Evolutionary conservation across 1,139 yeast genomes (phyloP), one percentile per base, ranked within the genome.

Genomic region (Taiozyma sp.): DNA sequence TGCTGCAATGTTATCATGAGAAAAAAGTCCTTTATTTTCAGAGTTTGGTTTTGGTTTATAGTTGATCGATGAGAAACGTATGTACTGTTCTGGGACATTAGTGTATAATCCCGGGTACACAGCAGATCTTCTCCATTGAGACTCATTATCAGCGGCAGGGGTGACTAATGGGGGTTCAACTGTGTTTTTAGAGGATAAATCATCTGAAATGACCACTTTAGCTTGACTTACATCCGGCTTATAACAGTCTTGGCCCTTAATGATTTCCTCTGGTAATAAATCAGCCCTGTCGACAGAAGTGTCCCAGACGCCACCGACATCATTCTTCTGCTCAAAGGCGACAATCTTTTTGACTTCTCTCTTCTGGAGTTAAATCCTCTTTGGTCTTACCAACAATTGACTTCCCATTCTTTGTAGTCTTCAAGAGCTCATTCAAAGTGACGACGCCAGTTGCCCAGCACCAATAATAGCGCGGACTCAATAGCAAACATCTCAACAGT

Each of bases 21-120:
- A 69, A 68, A 49, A 71, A n/a, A 43, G 46, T 52, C 69, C n/a
- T n/a, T 58, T 12, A 36, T 55, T 48, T n/a, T 29, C 44, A 1
- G 45, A 7, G 8, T 7, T n/a, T 14, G 16, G 19, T 13, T 30
- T 29, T 16, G 43, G 45, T 19, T 43, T 46, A 9, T 51, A 50
- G 10, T 49, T 46, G 9, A 48, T 45, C 24, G 45, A 60, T 9
- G 80, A 73, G 54, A 73, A 78, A 47, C 79, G 63, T 51, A 78
- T 70, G 52, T 75, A 70, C 44, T 74, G 56, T 27, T 71, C 56
- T 3, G 82, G 79, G 40, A 78, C 73, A 54, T 78, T 78, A 36
- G 81, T 75, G 61, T 71, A 78, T 27, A 78, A 64, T 47, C 71
- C 67, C 34, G 72, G 70, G 56, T 70, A 77, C 28, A 76, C 70